These are phyloP conservation scores for Coniochaeta hoffmannii DNA, from an alignment of 2,329 filamentous ascomycete species.

Conservation along the genomic window DNA sequence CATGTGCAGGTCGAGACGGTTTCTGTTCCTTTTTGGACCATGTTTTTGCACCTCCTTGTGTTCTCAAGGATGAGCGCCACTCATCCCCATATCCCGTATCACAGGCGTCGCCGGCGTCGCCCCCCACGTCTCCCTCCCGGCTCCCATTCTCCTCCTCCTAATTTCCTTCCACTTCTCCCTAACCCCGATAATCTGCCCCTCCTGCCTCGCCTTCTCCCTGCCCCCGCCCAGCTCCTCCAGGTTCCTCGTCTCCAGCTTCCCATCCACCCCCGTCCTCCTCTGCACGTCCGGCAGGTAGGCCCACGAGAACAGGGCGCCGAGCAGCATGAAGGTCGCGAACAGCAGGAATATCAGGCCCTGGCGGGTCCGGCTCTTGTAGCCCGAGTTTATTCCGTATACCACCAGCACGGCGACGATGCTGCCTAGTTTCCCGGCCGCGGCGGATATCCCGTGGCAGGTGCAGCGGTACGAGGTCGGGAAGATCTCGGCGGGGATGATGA, in stretches of 20 bases:
- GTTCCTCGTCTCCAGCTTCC: slow-evolving; percentile 33
- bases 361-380: slow-evolving; percentile 31
- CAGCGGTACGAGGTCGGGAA: slow-evolving; percentile 58
- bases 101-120: not conserved
- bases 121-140: slow-evolving; percentile 3
- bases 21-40: not conserved
- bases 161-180: slow-evolving; percentile 34
- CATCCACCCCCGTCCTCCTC: slow-evolving; percentile 28
- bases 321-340: slow-evolving; percentile 40
- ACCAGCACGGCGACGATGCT: slow-evolving; percentile 44
- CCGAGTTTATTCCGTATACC: slow-evolving; percentile 40
- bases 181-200: slow-evolving; percentile 36
- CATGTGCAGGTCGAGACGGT: not conserved
- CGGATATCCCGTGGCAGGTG: slow-evolving; percentile 55
- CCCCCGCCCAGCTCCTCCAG: slow-evolving; percentile 45
- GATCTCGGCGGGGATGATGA: slow-evolving; percentile 57
- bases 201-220: slow-evolving; percentile 31
- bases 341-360: slow-evolving; percentile 44
- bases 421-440: slow-evolving; percentile 51
- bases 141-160: slow-evolving; percentile 25
- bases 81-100: not conserved
- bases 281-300: slow-evolving; percentile 43
- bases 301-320: slow-evolving; percentile 44
- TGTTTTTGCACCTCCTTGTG: not conserved
- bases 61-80: no score